A percentile compares a stretch with the other conserved stretches of the same genome.
Conservation (phyloP, 2,329 filamentous ascomycete species). For the Aureobasidium uvarum region DNA sequence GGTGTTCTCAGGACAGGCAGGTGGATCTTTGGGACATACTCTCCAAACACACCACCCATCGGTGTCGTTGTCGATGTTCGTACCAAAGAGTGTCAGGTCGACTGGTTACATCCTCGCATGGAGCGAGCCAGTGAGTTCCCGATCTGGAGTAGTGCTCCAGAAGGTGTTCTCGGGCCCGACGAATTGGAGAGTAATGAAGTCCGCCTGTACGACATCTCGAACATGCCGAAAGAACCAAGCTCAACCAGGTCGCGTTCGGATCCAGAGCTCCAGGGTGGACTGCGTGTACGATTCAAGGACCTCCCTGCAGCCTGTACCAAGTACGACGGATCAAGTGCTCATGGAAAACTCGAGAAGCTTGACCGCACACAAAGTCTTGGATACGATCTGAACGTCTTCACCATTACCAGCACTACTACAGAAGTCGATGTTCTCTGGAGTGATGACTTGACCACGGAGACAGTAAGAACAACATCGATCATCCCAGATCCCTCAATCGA, state of each 20-base stretch:
- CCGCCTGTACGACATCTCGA: conserved; percentile 45
- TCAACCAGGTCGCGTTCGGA: conserved; percentile 31
- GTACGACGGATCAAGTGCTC: conserved; percentile 45
- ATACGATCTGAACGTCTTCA: conserved; percentile 59
- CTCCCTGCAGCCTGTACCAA: conserved; percentile 51
- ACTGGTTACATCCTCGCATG: conserved; percentile 49
- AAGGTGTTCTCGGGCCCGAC: conserved; percentile 33
- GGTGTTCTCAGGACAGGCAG: conserved; percentile 52
- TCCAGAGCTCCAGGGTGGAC: conserved; percentile 35
- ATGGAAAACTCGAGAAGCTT: conserved; percentile 47
- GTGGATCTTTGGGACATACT: conserved; percentile 55
- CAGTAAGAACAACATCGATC: conserved; percentile 47
- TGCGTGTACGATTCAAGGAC: conserved; percentile 56
- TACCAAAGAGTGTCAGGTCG: conserved; percentile 47
- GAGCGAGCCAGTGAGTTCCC: neutral
- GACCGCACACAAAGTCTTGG: conserved; percentile 51
- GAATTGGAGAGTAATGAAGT: conserved; percentile 47
- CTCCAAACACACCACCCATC: conserved; percentile 48
- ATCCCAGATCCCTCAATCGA: conserved; percentile 53
- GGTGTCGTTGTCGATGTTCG: conserved; percentile 55
- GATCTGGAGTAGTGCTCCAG: conserved; percentile 27
- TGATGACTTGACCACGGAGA: conserved; percentile 50
- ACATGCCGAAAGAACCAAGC: neutral
- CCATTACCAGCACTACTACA: conserved; percentile 51
- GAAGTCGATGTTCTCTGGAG: conserved; percentile 59